Conservation (phyloP, 2,329 filamentous ascomycete genomes). For the Nigrograna mackinnonii region DNA sequence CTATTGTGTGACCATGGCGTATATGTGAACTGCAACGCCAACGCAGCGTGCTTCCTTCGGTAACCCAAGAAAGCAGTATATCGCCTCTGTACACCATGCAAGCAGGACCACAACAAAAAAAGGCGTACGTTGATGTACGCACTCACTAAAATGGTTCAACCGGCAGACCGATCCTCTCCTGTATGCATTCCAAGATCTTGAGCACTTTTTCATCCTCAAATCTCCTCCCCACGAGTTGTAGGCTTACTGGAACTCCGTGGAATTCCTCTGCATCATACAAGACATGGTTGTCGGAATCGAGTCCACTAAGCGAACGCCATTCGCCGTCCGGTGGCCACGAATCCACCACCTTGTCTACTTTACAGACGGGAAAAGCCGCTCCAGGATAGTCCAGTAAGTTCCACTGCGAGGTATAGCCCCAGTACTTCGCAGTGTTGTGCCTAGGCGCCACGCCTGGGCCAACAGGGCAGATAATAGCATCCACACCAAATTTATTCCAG, state of each 20-base stretch:
- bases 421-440: slow-evolving; percentile 59
- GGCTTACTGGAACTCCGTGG: slow-evolving; percentile 52
- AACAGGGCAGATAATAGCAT: slow-evolving; percentile 66
- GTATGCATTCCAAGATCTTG: slow-evolving; percentile 41
- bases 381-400: slow-evolving; percentile 71
- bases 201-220: slow-evolving; percentile 60
- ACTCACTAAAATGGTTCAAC: slow-evolving; percentile 17
- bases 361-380: slow-evolving; percentile 60
- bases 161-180: slow-evolving; percentile 27
- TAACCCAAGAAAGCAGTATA: neutral
- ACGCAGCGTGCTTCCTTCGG: neutral
- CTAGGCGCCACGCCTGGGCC: slow-evolving; percentile 59
- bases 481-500: slow-evolving; percentile 52
- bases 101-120: neutral
- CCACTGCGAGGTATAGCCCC: slow-evolving; percentile 70
- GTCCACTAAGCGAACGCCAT: slow-evolving; percentile 43
- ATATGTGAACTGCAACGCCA: neutral
- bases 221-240: slow-evolving; percentile 58
- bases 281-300: slow-evolving; percentile 53
- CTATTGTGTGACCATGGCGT: too few relatives aligned
- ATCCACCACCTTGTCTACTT: slow-evolving; percentile 48
- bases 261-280: slow-evolving; percentile 54
- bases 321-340: slow-evolving; percentile 36
- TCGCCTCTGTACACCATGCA: neutral
- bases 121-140: too few relatives aligned